Base-by-base conservation (phyloP, 2,329 filamentous ascomycete species). In the Capronia coronata region DNA sequence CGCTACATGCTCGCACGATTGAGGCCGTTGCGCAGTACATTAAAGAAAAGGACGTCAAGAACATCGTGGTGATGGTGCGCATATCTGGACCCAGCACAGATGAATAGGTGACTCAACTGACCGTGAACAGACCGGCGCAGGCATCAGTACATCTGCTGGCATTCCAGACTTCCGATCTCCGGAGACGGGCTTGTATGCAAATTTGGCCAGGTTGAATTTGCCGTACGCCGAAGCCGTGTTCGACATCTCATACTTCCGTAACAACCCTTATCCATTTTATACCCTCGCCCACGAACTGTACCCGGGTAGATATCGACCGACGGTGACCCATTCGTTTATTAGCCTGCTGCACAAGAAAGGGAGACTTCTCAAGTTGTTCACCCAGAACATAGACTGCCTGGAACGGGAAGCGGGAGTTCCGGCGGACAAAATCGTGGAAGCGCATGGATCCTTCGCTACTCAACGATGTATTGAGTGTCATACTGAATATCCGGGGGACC, bases 371-470 rank as follows among this genome's bases (percentile, higher is more conserved):
- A 93, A 89, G 73, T 79, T 93, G 46, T 98, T 97, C 67, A 96
- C 93, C 0, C 93, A 98, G 65, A 98, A 98, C 64, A 97, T 98
- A 59, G 93, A 98, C 70, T 95, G 89, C 62, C 76, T 98, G 10
- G 93, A 98, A 69, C 80, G 90, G 18, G 77, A 80, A 59, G 93
- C 91, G 10, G 93, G 93, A 21, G 82, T 98, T 1, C 86, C 89
- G 0, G 76, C 73, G 0, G 82, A 91, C 1, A 82, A 79, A 67
- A 90, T 98, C 43, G 76, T 98, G 25, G 91, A 97, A 68, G 93
- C 93, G 0, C 93, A 98, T 66, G 93, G 93, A 39, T 95, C 88
- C 65, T 98, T 97, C 65, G 91, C 91, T 18, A 80, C 79, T 1
- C 91, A 97, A 69, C 79, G 84, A 58, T 98, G 93, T 67, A 90